Percentiles rank a stretch among this genome's conserved stretches.
phyloP scores from a whole-genome alignment of 352 stramenopile genomes.

The Phytophthora brassicae region DNA sequence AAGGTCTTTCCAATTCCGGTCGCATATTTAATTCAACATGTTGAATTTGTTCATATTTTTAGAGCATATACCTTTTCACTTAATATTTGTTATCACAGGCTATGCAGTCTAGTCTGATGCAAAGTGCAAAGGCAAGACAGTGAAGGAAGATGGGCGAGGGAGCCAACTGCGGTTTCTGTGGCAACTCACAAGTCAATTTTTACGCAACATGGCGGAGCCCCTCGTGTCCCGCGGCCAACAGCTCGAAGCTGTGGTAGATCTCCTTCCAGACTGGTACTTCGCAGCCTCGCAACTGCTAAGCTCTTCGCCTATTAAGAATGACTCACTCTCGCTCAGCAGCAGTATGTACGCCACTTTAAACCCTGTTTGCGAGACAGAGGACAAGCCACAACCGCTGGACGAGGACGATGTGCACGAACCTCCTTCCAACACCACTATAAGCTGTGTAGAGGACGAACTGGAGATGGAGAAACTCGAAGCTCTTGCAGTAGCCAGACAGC shows the following conservation, averaged over 20 bases:
- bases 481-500: slow-evolving; percentile 9
- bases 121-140: slow-evolving; percentile 10
- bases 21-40: slow-evolving; percentile 8
- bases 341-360: slow-evolving; percentile 28
- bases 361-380: slow-evolving; percentile 34
- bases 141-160: slow-evolving; percentile 23
- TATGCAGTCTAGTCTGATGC: neutral
- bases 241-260: slow-evolving; percentile 70
- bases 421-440: slow-evolving; percentile 31
- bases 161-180: slow-evolving; percentile 21
- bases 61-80: neutral
- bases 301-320: slow-evolving; percentile 24
- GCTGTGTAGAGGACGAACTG: slow-evolving; percentile 35
- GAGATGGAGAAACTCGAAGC: slow-evolving; percentile 35
- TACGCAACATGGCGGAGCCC: slow-evolving; percentile 23
- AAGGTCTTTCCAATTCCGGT: too few species aligned
- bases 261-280: slow-evolving; percentile 71
- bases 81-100: neutral
- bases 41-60: neutral
- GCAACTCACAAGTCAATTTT: slow-evolving; percentile 33
- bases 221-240: slow-evolving; percentile 56
- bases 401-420: slow-evolving; percentile 33
- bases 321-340: neutral
- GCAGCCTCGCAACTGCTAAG: slow-evolving; percentile 23
- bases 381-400: slow-evolving; percentile 36